Base-by-base conservation (phyloP, 2,329 filamentous ascomycete genomes). In the Neurospora sp. region DNA sequence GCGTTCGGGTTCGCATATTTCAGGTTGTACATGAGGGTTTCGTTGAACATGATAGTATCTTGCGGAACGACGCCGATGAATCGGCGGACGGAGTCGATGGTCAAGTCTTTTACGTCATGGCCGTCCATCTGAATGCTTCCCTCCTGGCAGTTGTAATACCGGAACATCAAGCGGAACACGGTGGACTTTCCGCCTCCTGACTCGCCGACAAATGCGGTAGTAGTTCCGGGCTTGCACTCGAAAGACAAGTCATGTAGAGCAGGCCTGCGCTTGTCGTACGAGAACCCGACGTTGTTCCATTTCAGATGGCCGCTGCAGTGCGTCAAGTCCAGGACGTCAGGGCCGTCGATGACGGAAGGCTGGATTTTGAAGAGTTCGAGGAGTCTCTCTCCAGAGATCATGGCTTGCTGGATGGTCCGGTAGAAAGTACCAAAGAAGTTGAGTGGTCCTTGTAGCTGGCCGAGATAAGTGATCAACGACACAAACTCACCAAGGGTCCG, bases 181-280 rank as follows among this genome's bases (percentile, higher is more conserved):
- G 96, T 99, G 2, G 95, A 98, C 80, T 99, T 99, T 74, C 96
- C 96, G 71, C 96, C 96, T 66, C 96, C 96, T 39, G 95, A 98
- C 79, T 98, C 95, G 73, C 96, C 96, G 19, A 99, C 96, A 73
- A 99, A 90, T 0, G 96, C 96, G 6, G 95, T 99, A 0, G 94
- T 98, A 0, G 93, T 97, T 68, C 96, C 96, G 1, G 96, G 94
- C 19, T 84, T 82, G 79, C 94, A 97, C 73, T 91, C 89, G 80
- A 99, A 98, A 73, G 87, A 90, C 67, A 99, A 85, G 66, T 93
- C 90, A 73, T 91, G 89, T 72, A 99, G 82, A 1, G 96, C 96
- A 6, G 93, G 90, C 78, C 93, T 94, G 68, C 93, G 91, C 69
- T 87, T 83, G 78, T 97, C 93, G 77, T 99, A 99, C 40, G 92